Evolutionary conservation across 192 early-diverging fungal genomes (phyloP).

Genomic region (Backusella tarrabulga): DNA sequence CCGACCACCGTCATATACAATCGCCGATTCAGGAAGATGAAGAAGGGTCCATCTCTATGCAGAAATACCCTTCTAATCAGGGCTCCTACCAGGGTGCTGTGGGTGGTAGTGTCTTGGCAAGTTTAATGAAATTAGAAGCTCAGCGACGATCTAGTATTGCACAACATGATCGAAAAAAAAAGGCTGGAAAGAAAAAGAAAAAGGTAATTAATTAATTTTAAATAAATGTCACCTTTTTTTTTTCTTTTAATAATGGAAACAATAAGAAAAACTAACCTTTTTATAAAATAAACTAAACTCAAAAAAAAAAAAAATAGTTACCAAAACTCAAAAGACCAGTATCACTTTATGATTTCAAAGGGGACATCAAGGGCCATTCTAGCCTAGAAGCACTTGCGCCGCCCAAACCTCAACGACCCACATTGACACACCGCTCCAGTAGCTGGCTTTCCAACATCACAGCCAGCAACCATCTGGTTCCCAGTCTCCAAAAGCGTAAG

Average conservation of each 20-base stretch:
- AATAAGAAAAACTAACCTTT: no score
- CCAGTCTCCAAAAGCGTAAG: slow-evolving; percentile 24
- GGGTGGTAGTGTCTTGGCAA: slow-evolving; percentile 25
- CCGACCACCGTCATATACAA: background rate
- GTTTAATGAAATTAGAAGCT: slow-evolving; percentile 34
- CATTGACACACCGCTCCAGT: slow-evolving; percentile 16
- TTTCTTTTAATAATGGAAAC: background rate
- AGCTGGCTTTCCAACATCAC: slow-evolving; percentile 25
- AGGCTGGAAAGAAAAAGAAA: background rate
- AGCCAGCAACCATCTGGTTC: slow-evolving; percentile 22
- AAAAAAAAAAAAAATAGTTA: background rate
- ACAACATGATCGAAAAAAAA: background rate
- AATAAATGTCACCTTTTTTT: background rate
- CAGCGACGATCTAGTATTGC: slow-evolving; percentile 11
- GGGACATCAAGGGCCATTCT: background rate
- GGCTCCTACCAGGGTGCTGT: background rate
- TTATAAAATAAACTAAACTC: background rate
- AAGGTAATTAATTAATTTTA: background rate
- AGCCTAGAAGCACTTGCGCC: background rate
- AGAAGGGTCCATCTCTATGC: background rate
- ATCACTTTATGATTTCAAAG: slow-evolving; percentile 2
- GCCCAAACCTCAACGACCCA: background rate
- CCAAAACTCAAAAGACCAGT: slow-evolving; percentile 7
- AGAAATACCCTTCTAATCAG: background rate
- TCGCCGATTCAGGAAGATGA: background rate